Percentiles rank a stretch among this genome's conserved stretches.
These are phyloP conservation scores for Collybia sp. DNA, from an alignment of 768 basidiomycete genomes.

Conservation along the genomic window DNA sequence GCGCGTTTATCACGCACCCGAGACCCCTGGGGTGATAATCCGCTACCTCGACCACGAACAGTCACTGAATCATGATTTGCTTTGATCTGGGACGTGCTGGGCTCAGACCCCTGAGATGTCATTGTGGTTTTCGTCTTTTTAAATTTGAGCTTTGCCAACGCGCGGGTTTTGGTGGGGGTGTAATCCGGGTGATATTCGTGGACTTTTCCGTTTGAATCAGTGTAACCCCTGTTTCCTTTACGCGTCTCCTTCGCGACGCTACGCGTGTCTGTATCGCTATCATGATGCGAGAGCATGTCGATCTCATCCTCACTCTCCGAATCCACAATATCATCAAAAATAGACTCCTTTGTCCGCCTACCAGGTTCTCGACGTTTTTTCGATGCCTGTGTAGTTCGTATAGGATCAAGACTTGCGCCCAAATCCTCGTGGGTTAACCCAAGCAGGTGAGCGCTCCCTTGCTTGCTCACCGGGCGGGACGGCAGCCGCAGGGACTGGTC, in stretches of 20 bases:
- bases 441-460: not conserved
- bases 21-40: too few relatives aligned
- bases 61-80: too few relatives aligned
- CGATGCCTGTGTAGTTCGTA: not conserved
- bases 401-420: not conserved
- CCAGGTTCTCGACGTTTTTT: not conserved
- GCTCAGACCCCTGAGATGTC: not conserved
- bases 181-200: not conserved
- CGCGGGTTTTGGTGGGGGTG: not conserved
- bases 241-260: too few relatives aligned
- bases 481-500: not conserved
- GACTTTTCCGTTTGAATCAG: not conserved
- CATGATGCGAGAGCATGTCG: not conserved
- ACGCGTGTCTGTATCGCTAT: too few relatives aligned
- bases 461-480: not conserved
- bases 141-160: not conserved
- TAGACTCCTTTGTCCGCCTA: not conserved
- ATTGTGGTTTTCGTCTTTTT: not conserved
- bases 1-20: too few relatives aligned
- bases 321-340: not conserved
- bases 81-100: not conserved
- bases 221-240: not conserved
- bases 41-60: too few relatives aligned
- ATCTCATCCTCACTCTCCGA: not conserved
- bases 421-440: not conserved